Conservation (phyloP, 306 rosid genomes). For the Carpinus viminea region DNA sequence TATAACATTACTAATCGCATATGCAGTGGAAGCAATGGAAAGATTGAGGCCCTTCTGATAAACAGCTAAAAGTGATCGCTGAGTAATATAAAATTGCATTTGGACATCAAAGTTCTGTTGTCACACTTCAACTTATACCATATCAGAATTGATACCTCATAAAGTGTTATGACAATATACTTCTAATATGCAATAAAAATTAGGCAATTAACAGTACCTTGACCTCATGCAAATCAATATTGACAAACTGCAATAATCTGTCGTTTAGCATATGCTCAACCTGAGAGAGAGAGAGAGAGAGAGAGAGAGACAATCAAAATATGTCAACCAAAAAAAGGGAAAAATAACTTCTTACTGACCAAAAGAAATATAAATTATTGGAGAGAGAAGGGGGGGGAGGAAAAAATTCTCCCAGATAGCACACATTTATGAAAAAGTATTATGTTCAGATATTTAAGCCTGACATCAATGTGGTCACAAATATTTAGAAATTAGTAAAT, state of each 20-base stretch:
- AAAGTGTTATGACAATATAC: neutral
- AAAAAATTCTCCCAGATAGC: neutral
- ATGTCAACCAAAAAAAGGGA: conserved; percentile 33
- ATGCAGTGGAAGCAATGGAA: neutral
- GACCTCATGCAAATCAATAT: conserved; percentile 92
- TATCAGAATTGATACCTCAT: neutral
- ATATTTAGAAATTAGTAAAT: neutral
- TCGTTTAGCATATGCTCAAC: conserved; percentile 98
- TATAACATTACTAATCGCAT: neutral
- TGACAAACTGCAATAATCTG: conserved; percentile 94
- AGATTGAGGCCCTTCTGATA: neutral
- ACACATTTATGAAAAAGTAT: neutral
- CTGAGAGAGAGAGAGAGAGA: conserved; percentile 36
- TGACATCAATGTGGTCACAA: neutral
- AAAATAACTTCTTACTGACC: conserved; percentile 17
- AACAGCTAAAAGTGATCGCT: conserved; percentile 15
- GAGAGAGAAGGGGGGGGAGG: neutral
- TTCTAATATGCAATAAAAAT: neutral
- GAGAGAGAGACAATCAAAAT: conserved; percentile 12
- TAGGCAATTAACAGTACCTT: conserved; percentile 55
- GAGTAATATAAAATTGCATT: conserved; percentile 7
- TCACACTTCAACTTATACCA: neutral
- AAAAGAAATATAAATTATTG: neutral
- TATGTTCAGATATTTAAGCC: neutral
- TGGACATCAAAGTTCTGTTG: neutral